A percentile compares a stretch with the other conserved stretches of the same genome.
These are phyloP conservation scores for Blepharisma undulans DNA, from an alignment of 169 alveolate species.

Conservation along the genomic window DNA sequence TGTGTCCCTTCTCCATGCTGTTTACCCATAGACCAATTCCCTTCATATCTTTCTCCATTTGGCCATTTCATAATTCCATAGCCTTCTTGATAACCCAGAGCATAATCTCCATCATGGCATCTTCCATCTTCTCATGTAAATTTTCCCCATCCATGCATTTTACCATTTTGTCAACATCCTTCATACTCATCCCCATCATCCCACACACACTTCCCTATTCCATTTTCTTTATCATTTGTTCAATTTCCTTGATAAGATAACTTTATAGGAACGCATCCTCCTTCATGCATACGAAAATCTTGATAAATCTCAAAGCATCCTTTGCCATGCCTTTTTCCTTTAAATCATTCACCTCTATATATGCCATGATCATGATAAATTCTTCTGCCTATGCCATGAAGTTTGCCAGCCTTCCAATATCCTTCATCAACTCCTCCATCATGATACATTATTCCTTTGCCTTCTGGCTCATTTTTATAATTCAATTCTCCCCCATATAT, in stretches of 20 bases:
- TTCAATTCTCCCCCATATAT: slow-evolving; percentile 7
- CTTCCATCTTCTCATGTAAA: not conserved
- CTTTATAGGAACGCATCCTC: too few relatives aligned
- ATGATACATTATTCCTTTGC: slow-evolving; percentile 24
- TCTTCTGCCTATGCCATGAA: not conserved
- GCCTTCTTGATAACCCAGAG: not conserved
- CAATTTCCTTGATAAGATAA: not conserved
- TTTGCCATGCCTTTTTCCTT: slow-evolving; percentile 17
- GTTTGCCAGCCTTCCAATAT: too few relatives aligned
- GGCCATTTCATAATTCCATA: not conserved
- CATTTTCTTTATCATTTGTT: not conserved
- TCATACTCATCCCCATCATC: not conserved
- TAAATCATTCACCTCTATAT: not conserved
- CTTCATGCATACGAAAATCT: not conserved
- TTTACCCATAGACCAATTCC: not conserved
- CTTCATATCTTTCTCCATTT: not conserved
- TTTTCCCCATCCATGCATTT: not conserved
- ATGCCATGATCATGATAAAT: not conserved
- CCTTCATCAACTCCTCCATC: slow-evolving; percentile 26
- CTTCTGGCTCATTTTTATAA: not conserved
- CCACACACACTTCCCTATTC: not conserved
- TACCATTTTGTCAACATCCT: not conserved
- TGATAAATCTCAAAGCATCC: slow-evolving; percentile 41
- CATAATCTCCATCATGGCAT: not conserved
- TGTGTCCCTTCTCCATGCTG: slow-evolving; percentile 46